phyloP scores from a whole-genome alignment of 202 grass and related monocot genomes.

The Sporobolus alterniflorus region DNA sequence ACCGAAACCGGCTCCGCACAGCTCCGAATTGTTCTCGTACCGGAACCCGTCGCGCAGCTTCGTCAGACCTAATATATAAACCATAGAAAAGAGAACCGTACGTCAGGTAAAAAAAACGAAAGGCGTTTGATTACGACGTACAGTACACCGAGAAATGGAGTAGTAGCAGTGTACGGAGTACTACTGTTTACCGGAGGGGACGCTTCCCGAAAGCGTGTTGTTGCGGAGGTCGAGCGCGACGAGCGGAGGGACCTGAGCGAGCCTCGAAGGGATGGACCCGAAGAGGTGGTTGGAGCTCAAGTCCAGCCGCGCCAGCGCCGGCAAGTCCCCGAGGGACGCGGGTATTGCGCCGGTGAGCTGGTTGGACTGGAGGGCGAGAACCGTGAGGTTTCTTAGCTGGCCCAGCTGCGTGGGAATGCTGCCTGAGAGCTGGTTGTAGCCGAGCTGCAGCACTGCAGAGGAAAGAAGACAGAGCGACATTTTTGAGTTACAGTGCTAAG shows the following conservation, averaged over 20 bases:
- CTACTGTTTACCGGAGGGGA: constrained; percentile 77
- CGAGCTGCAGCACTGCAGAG: constrained; percentile 87
- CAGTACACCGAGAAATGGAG: too few relatives aligned
- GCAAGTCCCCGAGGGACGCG: constrained; percentile 65
- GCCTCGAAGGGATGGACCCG: constrained; percentile 77
- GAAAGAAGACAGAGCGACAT: neutral
- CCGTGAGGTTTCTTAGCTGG: constrained; percentile 63
- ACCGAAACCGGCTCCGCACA: constrained; percentile 71
- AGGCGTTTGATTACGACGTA: too few relatives aligned
- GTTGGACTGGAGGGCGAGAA: constrained; percentile 86
- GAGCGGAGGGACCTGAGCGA: constrained; percentile 56
- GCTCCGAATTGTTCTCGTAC: constrained; percentile 70
- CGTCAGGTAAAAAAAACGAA: too few relatives aligned
- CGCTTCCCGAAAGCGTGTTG: constrained; percentile 82
- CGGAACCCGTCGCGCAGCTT: constrained; percentile 57
- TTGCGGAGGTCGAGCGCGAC: constrained; percentile 62
- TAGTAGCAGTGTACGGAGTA: too few relatives aligned
- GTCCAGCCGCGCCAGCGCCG: constrained; percentile 65
- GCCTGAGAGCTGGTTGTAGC: constrained; percentile 80
- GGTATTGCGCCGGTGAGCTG: constrained; percentile 80
- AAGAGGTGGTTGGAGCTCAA: constrained; percentile 88
- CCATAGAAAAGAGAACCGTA: too few relatives aligned
- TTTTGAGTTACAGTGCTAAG: constrained; percentile 20
- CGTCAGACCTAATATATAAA: constrained; percentile 65
- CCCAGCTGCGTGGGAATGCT: constrained; percentile 80